Conservation (phyloP, 2,329 filamentous ascomycete species). For the Coniochaeta hoffmannii region DNA sequence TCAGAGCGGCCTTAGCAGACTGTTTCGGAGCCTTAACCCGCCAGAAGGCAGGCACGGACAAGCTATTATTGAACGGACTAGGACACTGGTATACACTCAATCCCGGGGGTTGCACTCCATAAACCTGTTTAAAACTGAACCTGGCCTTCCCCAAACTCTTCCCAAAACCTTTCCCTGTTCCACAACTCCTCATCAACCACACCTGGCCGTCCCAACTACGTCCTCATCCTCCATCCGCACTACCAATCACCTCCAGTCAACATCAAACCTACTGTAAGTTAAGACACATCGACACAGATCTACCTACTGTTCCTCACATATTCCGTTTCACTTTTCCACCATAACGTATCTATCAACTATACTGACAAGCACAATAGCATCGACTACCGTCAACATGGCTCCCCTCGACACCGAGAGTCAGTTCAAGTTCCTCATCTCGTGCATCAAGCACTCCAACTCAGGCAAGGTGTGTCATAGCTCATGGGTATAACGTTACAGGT, state of each 20-base stretch:
- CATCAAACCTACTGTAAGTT: background rate
- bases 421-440: slow-evolving; percentile 58
- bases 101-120: background rate
- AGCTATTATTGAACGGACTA: background rate
- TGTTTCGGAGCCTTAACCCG: background rate
- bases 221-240: background rate
- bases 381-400: slow-evolving; percentile 34
- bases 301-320: background rate
- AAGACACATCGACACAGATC: background rate
- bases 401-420: slow-evolving; percentile 44
- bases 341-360: slow-evolving; percentile 2
- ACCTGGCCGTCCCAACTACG: too few species aligned
- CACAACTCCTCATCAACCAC: too few species aligned
- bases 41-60: background rate
- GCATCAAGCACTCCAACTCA: slow-evolving; percentile 52
- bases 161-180: too few species aligned
- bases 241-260: background rate
- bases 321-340: background rate
- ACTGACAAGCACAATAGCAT: slow-evolving; percentile 2
- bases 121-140: background rate
- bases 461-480: slow-evolving; percentile 43
- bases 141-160: background rate
- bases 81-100: background rate
- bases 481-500: background rate
- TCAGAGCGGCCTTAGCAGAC: background rate